phyloP scores from a whole-genome alignment of 2,329 filamentous ascomycete species.

The Davidsoniella virescens region DNA sequence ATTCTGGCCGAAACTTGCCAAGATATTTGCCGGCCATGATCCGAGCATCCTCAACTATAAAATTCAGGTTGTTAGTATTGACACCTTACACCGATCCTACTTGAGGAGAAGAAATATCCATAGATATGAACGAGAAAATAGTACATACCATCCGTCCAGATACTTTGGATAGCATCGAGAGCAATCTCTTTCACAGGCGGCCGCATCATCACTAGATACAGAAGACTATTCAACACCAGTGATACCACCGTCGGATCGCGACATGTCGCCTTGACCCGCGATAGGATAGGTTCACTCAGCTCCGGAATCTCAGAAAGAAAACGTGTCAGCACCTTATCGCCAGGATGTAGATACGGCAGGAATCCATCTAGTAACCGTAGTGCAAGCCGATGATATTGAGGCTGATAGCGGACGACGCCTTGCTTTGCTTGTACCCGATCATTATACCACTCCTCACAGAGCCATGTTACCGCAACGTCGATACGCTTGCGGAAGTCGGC shows the following conservation, averaged over 20 bases:
- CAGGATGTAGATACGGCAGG: slow-evolving; percentile 74
- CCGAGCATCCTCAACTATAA: slow-evolving; percentile 42
- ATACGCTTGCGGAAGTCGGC: slow-evolving; percentile 85
- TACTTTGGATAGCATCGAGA: slow-evolving; percentile 47
- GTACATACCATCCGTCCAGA: slow-evolving; percentile 48
- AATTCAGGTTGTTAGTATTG: slow-evolving; percentile 2
- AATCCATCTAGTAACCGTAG: slow-evolving; percentile 77
- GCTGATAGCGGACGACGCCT: slow-evolving; percentile 15
- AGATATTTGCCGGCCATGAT: slow-evolving; percentile 47
- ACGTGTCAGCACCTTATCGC: slow-evolving; percentile 77
- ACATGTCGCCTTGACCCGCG: slow-evolving; percentile 52
- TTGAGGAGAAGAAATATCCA: not conserved
- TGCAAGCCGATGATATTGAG: slow-evolving; percentile 64
- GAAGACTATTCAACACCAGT: slow-evolving; percentile 45
- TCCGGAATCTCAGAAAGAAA: slow-evolving; percentile 85
- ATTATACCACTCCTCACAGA: slow-evolving; percentile 97
- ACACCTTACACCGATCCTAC: no score
- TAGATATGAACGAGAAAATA: not conserved
- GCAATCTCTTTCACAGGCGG: slow-evolving; percentile 47
- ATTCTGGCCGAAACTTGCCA: slow-evolving; percentile 41
- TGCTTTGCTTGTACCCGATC: slow-evolving; percentile 37
- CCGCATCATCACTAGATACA: slow-evolving; percentile 52
- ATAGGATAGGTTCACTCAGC: slow-evolving; percentile 54
- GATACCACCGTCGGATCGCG: slow-evolving; percentile 48
- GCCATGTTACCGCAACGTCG: slow-evolving; percentile 80